Percentiles rank a stretch among this genome's conserved stretches.
These are phyloP conservation scores for Delonix regia DNA, from an alignment of 306 rosid species.

Conservation along the genomic window DNA sequence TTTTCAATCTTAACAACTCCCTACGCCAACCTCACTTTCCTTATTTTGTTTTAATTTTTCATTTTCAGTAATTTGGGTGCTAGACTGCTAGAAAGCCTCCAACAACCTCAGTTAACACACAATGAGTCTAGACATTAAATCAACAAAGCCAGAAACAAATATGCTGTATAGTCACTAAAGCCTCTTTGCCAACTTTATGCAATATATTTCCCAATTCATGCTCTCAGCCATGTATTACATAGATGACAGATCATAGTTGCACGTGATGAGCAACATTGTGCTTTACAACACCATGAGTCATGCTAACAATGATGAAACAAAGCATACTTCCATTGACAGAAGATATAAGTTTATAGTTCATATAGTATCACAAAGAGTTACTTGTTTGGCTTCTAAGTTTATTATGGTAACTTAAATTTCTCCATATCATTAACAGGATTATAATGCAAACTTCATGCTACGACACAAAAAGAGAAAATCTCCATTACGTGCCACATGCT, in stretches of 20 bases:
- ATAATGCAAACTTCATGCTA: background rate
- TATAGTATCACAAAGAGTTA: background rate
- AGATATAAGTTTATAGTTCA: background rate
- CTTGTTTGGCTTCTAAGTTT: constrained; percentile 17
- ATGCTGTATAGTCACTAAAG: background rate
- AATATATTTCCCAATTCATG: constrained; percentile 16
- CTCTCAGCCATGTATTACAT: background rate
- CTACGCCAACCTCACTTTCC: background rate
- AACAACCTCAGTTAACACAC: constrained; percentile 18
- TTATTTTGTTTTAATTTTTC: no score
- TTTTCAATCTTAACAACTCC: background rate
- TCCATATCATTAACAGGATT: background rate
- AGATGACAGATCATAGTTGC: background rate
- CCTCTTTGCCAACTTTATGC: background rate
- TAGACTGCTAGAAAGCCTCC: constrained; percentile 6
- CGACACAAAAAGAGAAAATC: background rate
- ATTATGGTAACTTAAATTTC: background rate
- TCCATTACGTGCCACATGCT: constrained; percentile 10
- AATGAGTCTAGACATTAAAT: background rate
- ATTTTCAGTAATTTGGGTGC: background rate
- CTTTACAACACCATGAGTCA: background rate
- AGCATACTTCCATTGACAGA: background rate
- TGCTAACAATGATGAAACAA: constrained; percentile 24
- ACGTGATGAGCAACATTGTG: background rate
- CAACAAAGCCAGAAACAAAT: constrained; percentile 2